These are phyloP conservation scores for Hanseniaspora vineae DNA, from an alignment of 805 yeast species.

Conservation along the genomic window DNA sequence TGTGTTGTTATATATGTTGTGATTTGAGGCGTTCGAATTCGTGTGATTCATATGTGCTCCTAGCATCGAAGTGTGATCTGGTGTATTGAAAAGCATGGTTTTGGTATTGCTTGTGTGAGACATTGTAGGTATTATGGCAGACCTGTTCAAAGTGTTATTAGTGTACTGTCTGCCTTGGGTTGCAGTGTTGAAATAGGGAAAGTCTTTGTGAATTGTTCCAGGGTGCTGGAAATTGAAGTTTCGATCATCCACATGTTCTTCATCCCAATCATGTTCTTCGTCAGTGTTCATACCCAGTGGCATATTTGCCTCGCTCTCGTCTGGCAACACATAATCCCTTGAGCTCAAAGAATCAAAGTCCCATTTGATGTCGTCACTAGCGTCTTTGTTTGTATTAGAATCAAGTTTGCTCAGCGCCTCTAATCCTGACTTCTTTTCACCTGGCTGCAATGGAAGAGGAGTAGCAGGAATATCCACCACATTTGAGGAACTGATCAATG, in stretches of 20 bases:
- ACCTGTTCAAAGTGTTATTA: background rate
- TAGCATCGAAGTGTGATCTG: no score
- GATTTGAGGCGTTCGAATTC: background rate
- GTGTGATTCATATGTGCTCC: background rate
- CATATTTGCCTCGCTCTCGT: constrained; percentile 45
- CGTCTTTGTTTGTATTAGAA: constrained; percentile 10
- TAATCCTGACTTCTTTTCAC: background rate
- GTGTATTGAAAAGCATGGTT: background rate
- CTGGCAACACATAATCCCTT: constrained; percentile 51
- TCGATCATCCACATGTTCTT: constrained; percentile 8
- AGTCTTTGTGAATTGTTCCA: constrained; percentile 1
- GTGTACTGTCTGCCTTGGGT: background rate
- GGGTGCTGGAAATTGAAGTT: background rate
- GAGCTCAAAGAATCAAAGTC: constrained; percentile 77
- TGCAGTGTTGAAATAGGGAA: constrained; percentile 1
- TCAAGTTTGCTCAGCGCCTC: background rate
- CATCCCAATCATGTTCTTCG: constrained; percentile 20
- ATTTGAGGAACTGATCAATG: constrained; percentile 5
- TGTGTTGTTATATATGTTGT: no score
- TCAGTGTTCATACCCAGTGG: constrained; percentile 14
- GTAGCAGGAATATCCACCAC: constrained; percentile 5
- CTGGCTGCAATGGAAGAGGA: constrained; percentile 5
- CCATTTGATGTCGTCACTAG: constrained; percentile 53
- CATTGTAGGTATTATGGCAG: background rate
- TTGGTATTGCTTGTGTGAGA: background rate